phyloP scores from a whole-genome alignment of 1,139 yeast species.

The Candida sp. region DNA sequence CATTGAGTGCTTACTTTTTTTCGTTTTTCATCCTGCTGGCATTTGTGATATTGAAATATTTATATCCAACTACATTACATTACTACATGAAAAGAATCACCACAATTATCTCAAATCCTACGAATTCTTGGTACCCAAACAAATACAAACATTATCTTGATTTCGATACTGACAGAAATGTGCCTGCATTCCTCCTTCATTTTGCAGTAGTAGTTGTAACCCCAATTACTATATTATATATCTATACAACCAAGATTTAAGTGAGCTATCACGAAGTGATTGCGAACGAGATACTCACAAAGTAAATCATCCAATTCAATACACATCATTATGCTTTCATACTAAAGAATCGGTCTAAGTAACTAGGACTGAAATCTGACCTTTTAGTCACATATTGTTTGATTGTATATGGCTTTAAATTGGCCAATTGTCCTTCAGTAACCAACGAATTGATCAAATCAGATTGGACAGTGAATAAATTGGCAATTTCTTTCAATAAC shows the following conservation, averaged over 20 bases:
- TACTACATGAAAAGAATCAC: slow-evolving; percentile 2
- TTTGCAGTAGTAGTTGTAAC: slow-evolving; percentile 1
- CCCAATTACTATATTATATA: slow-evolving; percentile 6
- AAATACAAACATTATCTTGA: slow-evolving; percentile 1
- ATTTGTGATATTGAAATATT: slow-evolving; percentile 2
- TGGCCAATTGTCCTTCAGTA: slow-evolving; percentile 76
- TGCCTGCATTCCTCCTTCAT: slow-evolving; percentile 6
- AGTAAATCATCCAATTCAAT: neutral
- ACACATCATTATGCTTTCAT: slow-evolving; percentile 15
- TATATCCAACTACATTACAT: neutral
- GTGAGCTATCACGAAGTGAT: neutral
- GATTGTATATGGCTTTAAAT: slow-evolving; percentile 62
- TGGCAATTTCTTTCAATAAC: slow-evolving; percentile 77
- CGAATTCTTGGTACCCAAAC: neutral
- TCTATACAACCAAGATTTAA: slow-evolving; percentile 8
- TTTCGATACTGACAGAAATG: slow-evolving; percentile 2
- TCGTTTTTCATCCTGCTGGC: slow-evolving; percentile 7
- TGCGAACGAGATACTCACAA: neutral
- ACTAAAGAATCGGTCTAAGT: slow-evolving; percentile 47
- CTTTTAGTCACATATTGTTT: slow-evolving; percentile 71
- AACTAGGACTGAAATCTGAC: slow-evolving; percentile 61
- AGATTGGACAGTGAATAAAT: slow-evolving; percentile 75
- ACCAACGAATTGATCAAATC: slow-evolving; percentile 71
- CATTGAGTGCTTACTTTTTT: slow-evolving; percentile 39
- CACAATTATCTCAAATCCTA: neutral